phyloP scores from a whole-genome alignment of 164 flowering plant genomes.

The Protea cynaroides region DNA sequence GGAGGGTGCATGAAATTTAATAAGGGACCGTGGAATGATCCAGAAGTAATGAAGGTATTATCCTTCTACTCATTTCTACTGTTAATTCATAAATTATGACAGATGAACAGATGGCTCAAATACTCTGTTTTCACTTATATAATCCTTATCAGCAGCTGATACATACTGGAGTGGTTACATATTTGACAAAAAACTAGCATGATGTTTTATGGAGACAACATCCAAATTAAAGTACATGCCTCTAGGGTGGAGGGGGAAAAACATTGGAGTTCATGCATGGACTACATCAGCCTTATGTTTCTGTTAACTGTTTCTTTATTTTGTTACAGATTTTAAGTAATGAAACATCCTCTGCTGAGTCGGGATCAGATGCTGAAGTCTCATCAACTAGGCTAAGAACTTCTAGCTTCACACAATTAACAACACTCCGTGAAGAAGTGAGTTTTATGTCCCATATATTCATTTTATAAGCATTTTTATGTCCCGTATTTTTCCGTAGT shows the following conservation, averaged over 20 bases:
- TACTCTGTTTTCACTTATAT: neutral
- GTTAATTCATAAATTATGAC: constrained; percentile 1
- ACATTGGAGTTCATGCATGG: neutral
- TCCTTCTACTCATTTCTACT: constrained; percentile 2
- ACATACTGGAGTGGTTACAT: constrained; percentile 29
- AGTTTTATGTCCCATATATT: constrained; percentile 5
- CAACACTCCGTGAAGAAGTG: constrained; percentile 17
- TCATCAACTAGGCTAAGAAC: constrained; percentile 7
- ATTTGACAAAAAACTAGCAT: constrained; percentile 24
- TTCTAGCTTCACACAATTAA: constrained; percentile 15
- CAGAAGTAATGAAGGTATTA: constrained; percentile 68
- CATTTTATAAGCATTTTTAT: too few relatives aligned
- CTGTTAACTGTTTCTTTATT: neutral
- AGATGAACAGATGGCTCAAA: neutral
- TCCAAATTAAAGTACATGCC: constrained; percentile 29
- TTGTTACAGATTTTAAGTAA: constrained; percentile 26
- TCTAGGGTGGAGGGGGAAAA: constrained; percentile 29
- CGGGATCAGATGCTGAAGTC: constrained; percentile 27
- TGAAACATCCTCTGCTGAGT: constrained; percentile 25
- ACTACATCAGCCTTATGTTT: neutral
- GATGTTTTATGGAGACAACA: constrained; percentile 38
- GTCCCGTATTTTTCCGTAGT: neutral
- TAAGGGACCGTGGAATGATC: constrained; percentile 95
- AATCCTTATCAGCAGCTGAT: constrained; percentile 40
- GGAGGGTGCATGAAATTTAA: constrained; percentile 75